These are phyloP conservation scores for Climacium dendroides DNA, from an alignment of 225 moss, liverwort and hornwort species.

Conservation along the genomic window DNA sequence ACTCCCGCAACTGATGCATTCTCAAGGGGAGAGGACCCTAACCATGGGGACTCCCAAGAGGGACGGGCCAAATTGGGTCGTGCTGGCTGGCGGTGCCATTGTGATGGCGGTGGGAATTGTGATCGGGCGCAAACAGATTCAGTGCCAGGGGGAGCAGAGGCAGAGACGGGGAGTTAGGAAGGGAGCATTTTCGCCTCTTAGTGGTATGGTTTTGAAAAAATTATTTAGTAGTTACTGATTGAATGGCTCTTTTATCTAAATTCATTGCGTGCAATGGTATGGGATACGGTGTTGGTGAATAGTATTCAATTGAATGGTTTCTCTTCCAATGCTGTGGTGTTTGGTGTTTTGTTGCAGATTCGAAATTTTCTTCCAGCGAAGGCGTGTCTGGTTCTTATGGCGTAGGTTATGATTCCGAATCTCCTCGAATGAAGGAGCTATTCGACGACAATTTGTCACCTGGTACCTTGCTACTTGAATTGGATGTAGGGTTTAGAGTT, in stretches of 20 bases:
- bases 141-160: neutral
- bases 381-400: neutral
- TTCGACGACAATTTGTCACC: neutral
- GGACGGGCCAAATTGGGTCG: conserved; percentile 19
- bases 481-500: neutral
- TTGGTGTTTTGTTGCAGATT: neutral
- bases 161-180: neutral
- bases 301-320: neutral
- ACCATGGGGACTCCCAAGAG: conserved; percentile 1
- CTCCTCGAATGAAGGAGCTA: conserved; percentile 7
- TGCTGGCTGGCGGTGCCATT: conserved; percentile 21
- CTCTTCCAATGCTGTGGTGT: neutral
- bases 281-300: neutral
- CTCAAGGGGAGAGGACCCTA: neutral
- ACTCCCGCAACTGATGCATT: neutral
- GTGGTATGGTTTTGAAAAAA: neutral
- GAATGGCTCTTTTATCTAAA: neutral
- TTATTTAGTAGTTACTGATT: neutral
- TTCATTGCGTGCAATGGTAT: neutral
- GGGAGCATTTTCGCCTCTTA: neutral
- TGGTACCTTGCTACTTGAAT: neutral
- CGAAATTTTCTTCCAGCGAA: neutral
- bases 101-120: conserved; percentile 28
- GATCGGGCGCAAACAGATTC: conserved; percentile 22
- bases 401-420: neutral